A percentile compares a stretch with the other conserved stretches of the same genome.
Conservation (phyloP, 2,329 filamentous ascomycete genomes). For the Ophiostoma sp. region DNA sequence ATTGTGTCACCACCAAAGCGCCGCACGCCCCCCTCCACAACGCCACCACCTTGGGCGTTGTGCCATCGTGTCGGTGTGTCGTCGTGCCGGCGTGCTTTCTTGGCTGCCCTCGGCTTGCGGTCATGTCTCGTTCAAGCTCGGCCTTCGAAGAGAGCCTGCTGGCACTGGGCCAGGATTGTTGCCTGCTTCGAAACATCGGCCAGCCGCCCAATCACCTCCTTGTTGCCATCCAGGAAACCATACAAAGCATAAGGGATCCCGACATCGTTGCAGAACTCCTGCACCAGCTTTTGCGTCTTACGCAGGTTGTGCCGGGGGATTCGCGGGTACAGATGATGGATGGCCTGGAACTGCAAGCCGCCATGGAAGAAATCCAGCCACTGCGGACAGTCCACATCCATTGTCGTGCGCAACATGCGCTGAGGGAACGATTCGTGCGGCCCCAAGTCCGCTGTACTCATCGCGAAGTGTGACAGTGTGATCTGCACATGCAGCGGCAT, state of each 20-base stretch:
- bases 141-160: constrained; percentile 42
- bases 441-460: constrained; percentile 84
- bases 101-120: neutral
- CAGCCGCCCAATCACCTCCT: constrained; percentile 68
- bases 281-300: constrained; percentile 65
- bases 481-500: constrained; percentile 85
- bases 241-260: constrained; percentile 80
- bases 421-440: constrained; percentile 82
- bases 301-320: constrained; percentile 82
- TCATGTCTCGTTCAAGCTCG: constrained; percentile 8
- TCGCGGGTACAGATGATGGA: constrained; percentile 79
- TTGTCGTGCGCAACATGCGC: constrained; percentile 85
- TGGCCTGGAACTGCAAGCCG: constrained; percentile 81
- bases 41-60: neutral
- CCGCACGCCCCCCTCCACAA: neutral
- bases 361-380: constrained; percentile 91
- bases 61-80: neutral
- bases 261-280: constrained; percentile 76
- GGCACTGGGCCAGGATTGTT: constrained; percentile 69
- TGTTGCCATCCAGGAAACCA: constrained; percentile 78
- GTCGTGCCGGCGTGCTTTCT: too few species aligned
- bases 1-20: constrained; percentile 1
- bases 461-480: constrained; percentile 85
- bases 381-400: constrained; percentile 82
- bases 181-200: constrained; percentile 77